Percentiles rank a stretch among this genome's conserved stretches.
Evolutionary conservation across 306 rosid species (phyloP).

Genomic region (Castanea mollissima): DNA sequence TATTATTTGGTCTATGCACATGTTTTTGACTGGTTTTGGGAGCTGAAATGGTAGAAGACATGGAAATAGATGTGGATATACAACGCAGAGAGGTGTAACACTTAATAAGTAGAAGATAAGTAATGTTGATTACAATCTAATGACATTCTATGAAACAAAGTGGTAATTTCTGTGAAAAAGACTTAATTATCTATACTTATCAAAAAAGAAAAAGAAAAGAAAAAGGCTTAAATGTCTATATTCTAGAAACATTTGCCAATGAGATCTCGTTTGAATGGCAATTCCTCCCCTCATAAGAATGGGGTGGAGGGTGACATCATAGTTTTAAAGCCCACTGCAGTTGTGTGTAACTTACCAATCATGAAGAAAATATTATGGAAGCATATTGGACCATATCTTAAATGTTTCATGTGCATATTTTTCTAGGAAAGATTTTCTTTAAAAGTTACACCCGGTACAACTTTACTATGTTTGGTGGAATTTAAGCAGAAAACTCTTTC

Average conservation of each 20-base stretch:
- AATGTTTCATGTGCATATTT: background rate
- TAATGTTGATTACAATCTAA: no score
- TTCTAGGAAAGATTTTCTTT: background rate
- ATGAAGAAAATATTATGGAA: background rate
- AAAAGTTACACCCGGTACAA: no score
- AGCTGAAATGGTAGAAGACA: background rate
- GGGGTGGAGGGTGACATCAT: background rate
- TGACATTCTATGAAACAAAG: background rate
- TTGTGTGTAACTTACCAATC: background rate
- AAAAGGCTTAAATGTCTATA: background rate
- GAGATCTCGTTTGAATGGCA: background rate
- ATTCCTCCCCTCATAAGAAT: background rate
- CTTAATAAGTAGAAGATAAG: background rate
- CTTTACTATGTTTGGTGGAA: background rate
- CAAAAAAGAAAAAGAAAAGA: no score
- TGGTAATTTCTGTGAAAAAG: background rate
- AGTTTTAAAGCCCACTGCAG: background rate
- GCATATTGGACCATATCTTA: background rate
- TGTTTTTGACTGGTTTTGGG: background rate
- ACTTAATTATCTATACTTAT: background rate
- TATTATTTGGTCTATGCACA: slow-evolving; percentile 8
- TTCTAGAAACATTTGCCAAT: background rate
- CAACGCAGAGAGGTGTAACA: background rate
- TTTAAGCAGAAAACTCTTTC: background rate
- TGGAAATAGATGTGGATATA: background rate